These are phyloP conservation scores for Acanthamoeba royreba DNA, from an alignment of 208 protist genomes.

Conservation along the genomic window DNA sequence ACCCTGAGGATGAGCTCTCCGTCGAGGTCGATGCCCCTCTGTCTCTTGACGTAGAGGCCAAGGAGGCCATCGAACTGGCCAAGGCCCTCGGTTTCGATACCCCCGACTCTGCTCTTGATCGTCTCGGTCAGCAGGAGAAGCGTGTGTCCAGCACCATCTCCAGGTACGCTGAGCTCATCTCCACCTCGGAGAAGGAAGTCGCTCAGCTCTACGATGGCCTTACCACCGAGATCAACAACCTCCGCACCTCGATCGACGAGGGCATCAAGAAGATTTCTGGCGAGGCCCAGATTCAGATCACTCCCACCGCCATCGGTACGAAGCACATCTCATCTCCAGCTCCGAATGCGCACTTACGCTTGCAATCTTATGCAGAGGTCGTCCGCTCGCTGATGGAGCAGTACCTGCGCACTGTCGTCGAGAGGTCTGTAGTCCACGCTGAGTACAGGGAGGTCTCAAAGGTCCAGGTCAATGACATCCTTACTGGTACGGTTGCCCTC, in stretches of 20 bases:
- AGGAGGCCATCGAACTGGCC: slow-evolving; percentile 5
- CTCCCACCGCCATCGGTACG: background rate
- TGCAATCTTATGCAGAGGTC: background rate
- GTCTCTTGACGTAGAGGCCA: background rate
- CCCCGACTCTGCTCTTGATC: background rate
- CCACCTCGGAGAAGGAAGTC: background rate
- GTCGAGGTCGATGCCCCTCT: background rate
- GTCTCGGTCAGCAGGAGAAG: background rate
- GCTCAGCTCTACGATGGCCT: slow-evolving; percentile 43
- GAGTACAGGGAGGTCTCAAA: background rate
- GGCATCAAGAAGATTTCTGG: background rate
- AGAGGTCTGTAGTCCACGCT: background rate
- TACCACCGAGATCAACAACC: slow-evolving; percentile 38
- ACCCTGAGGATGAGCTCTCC: slow-evolving; percentile 7
- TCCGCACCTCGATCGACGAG: background rate
- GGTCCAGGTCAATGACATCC: background rate
- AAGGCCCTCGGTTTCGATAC: background rate
- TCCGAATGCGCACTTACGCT: background rate
- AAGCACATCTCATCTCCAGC: background rate
- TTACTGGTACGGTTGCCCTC: background rate
- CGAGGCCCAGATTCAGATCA: background rate
- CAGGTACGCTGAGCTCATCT: background rate
- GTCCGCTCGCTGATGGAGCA: background rate
- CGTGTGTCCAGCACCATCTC: background rate
- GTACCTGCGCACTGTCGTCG: background rate